Conservation (phyloP, 768 basidiomycete species). For the Lactifluus echinatus region DNA sequence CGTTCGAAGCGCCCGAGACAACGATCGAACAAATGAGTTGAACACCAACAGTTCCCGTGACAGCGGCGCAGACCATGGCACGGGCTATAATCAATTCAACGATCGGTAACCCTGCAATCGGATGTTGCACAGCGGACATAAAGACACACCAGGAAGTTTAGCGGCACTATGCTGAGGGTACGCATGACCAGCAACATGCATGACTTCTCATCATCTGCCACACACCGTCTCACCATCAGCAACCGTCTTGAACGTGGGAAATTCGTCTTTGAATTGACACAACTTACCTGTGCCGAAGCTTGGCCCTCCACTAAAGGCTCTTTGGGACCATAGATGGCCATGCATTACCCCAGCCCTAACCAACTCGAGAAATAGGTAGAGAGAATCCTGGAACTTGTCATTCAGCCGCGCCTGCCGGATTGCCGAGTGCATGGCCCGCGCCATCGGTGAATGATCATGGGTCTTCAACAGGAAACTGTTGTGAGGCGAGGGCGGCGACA, state of each 20-base stretch:
- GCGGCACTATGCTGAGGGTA: conserved; percentile 87
- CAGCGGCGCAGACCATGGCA: conserved; percentile 91
- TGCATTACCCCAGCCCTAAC: conserved; percentile 96
- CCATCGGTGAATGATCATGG: conserved; percentile 83
- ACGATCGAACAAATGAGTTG: conserved; percentile 92
- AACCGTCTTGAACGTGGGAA: conserved; percentile 22
- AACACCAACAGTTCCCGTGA: conserved; percentile 96
- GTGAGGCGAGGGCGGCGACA: conserved; percentile 5
- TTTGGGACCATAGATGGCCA: conserved; percentile 81
- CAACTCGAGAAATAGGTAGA: conserved; percentile 92
- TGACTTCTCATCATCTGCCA: conserved; percentile 82
- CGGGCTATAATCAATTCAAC: conserved; percentile 41
- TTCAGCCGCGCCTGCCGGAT: conserved; percentile 73
- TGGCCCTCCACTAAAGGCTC: conserved; percentile 88
- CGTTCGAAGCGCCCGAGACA: conserved; percentile 84
- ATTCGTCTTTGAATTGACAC: conserved; percentile 12
- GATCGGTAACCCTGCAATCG: neutral
- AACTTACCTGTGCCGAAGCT: conserved; percentile 82
- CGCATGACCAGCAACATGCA: conserved; percentile 96
- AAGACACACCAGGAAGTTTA: conserved; percentile 81
- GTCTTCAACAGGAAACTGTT: conserved; percentile 79
- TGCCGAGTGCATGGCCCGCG: conserved; percentile 84
- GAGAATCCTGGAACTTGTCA: conserved; percentile 97
- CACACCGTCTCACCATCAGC: conserved; percentile 11
- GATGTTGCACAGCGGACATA: conserved; percentile 5